Conservation (phyloP, 2,329 filamentous ascomycete genomes). For the Coniosporium tulheliwenetii region DNA sequence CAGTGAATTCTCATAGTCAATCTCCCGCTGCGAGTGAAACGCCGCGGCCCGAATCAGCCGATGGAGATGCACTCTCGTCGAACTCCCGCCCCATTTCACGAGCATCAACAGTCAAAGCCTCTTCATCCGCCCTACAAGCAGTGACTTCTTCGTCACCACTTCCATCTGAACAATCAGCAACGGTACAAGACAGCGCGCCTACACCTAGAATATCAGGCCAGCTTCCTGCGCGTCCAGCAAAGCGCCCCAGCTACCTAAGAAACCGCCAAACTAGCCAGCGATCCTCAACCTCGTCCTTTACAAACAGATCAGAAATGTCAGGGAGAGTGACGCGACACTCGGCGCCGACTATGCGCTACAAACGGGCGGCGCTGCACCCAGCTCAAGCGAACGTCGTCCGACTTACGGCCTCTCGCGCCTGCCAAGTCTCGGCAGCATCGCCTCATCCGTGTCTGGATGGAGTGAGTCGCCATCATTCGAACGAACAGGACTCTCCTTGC, state of each 20-base stretch:
- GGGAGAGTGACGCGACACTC: slow-evolving; percentile 62
- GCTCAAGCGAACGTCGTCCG: slow-evolving; percentile 19
- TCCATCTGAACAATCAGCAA: too few relatives aligned
- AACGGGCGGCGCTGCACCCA: slow-evolving; percentile 58
- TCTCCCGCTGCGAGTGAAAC: too few relatives aligned
- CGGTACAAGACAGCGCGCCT: too few relatives aligned
- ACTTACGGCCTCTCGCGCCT: slow-evolving; percentile 52
- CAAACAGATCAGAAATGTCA: slow-evolving; percentile 35
- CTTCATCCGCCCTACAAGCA: background rate
- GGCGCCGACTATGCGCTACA: slow-evolving; percentile 71
- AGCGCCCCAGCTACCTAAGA: slow-evolving; percentile 39
- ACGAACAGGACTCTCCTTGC: slow-evolving; percentile 19
- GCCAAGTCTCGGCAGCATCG: slow-evolving; percentile 80
- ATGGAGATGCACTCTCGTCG: too few relatives aligned
- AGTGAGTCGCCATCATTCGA: slow-evolving; percentile 20
- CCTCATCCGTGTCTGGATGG: slow-evolving; percentile 50
- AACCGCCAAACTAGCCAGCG: slow-evolving; percentile 41
- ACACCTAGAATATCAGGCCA: too few relatives aligned
- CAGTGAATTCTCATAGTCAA: too few relatives aligned
- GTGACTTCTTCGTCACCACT: too few relatives aligned
- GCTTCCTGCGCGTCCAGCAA: slow-evolving; percentile 5
- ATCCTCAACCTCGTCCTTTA: slow-evolving; percentile 41
- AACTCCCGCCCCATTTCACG: background rate
- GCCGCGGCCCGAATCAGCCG: too few relatives aligned
- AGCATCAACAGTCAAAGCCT: background rate